A percentile compares a stretch with the other conserved stretches of the same genome.
Evolutionary conservation across 2,329 filamentous ascomycete genomes (phyloP).

Genomic region (Talaromyces verruculosus): DNA sequence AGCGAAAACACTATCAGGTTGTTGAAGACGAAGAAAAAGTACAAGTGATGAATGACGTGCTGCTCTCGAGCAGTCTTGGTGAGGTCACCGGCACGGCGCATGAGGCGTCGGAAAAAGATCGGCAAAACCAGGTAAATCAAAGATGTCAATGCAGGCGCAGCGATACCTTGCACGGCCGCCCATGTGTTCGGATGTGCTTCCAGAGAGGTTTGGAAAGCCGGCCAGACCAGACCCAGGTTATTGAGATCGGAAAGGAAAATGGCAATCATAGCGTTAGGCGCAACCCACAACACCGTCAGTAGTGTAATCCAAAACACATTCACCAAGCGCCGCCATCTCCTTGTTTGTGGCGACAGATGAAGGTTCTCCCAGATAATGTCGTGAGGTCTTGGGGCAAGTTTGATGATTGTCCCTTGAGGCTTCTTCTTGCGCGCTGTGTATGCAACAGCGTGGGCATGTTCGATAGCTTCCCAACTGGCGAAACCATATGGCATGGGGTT

Average conservation of each 20-base stretch:
- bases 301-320: conserved; percentile 82
- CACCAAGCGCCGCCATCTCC: conserved; percentile 70
- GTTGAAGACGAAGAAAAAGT: conserved; percentile 96
- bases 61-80: conserved; percentile 91
- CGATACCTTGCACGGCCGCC: conserved; percentile 89
- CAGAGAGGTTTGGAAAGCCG: conserved; percentile 67
- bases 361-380: conserved; percentile 98
- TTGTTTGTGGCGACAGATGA: conserved; percentile 65
- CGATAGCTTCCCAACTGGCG: conserved; percentile 85
- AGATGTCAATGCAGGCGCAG: conserved; percentile 82
- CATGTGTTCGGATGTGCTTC: conserved; percentile 65
- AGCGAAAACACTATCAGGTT: conserved; percentile 92
- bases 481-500: conserved; percentile 92
- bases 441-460: conserved; percentile 83
- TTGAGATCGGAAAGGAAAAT: conserved; percentile 85
- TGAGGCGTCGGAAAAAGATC: conserved; percentile 84
- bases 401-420: conserved; percentile 73
- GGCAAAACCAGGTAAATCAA: conserved; percentile 84
- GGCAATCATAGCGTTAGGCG: conserved; percentile 89
- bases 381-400: conserved; percentile 78
- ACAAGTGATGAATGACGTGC: conserved; percentile 87
- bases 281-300: conserved; percentile 82
- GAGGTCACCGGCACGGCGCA: conserved; percentile 78
- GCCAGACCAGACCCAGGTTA: conserved; percentile 80
- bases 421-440: conserved; percentile 78